phyloP scores from a whole-genome alignment of 257 asterid species.

The Fraxinus pennsylvanica region DNA sequence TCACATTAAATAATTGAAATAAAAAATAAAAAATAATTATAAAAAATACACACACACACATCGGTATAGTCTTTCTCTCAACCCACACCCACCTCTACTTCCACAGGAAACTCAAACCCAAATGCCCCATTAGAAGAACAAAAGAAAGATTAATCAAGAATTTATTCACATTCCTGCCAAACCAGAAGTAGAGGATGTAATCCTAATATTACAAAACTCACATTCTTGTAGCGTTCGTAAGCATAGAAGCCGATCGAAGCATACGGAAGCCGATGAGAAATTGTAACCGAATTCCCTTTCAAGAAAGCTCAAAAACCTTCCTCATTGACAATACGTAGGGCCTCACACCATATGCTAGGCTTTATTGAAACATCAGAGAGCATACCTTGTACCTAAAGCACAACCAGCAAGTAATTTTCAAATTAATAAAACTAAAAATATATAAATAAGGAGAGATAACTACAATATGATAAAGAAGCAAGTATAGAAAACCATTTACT shows the following conservation, averaged over 20 bases:
- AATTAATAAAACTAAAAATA: not conserved
- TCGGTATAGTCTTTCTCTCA: too few species aligned
- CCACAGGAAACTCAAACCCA: too few species aligned
- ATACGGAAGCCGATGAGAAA: slow-evolving; percentile 89
- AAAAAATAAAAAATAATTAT: too few species aligned
- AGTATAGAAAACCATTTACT: not conserved
- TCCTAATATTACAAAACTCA: slow-evolving; percentile 36
- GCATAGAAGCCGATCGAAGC: slow-evolving; percentile 80
- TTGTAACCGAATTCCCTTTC: slow-evolving; percentile 95
- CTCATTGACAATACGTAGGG: slow-evolving; percentile 64
- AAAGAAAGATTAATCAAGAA: too few species aligned
- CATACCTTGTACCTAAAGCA: slow-evolving; percentile 89
- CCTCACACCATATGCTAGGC: slow-evolving; percentile 75
- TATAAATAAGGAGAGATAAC: not conserved
- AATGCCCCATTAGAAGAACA: too few species aligned
- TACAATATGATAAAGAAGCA: not conserved
- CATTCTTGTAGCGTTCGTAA: slow-evolving; percentile 73
- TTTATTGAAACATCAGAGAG: slow-evolving; percentile 79
- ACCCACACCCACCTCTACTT: too few species aligned
- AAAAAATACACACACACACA: too few species aligned
- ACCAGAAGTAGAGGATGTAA: too few species aligned
- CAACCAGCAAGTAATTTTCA: not conserved
- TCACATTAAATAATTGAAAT: too few species aligned
- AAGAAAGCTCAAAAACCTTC: slow-evolving; percentile 93
- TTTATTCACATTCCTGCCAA: too few species aligned